Base-by-base conservation (phyloP, 331 rosid genomes). In the Stylosanthes scabra region DNA sequence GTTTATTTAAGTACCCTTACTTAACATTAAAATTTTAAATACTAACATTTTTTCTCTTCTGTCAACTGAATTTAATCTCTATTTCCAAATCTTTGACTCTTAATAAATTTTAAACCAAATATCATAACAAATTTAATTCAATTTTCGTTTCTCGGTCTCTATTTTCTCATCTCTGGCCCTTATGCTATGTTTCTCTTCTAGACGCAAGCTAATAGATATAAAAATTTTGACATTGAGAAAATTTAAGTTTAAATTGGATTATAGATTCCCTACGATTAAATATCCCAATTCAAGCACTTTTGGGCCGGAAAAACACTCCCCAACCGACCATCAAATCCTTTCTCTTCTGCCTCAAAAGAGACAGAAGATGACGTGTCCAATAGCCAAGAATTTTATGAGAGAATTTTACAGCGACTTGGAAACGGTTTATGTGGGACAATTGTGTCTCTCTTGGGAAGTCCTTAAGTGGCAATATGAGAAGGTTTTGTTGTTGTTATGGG, bases 361-460 rank as follows among this genome's bases (percentile, higher is more conserved):
- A 63, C 4, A 91, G 40, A 86, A 79, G 6, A 39, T 39, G 25
- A 0, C 25, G 25, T 0, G 25, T 20, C 25, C 0, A 20, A 1
- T 20, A 20, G 78, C 96, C 93, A 27, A 81, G 61, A 83, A 83
- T 72, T 89, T 91, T 70, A 71, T 84, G 6, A 83, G 81, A 72
- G 98, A 91, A 28, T 55, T 94, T 51, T 85, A 84, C 56, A 20
- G 89, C 66, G 98, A 94, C 52, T 76, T 94, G 68, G 98, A 94
- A 83, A 81, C 75, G 77, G 91, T 94, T 10, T 94, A 94, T 71
- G 97, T 94, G 66, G 98, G 97, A 6, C 98, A 94, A 16, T 55
- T 91, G 76, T 89, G 98, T 72, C 98, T 94, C 63, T 94, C 99
- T 7, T 94, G 99, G 99, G 99, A 94, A 68, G 83, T 94, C 74